Base-by-base conservation (phyloP, 768 basidiomycete genomes). In the Mycena rosella region DNA sequence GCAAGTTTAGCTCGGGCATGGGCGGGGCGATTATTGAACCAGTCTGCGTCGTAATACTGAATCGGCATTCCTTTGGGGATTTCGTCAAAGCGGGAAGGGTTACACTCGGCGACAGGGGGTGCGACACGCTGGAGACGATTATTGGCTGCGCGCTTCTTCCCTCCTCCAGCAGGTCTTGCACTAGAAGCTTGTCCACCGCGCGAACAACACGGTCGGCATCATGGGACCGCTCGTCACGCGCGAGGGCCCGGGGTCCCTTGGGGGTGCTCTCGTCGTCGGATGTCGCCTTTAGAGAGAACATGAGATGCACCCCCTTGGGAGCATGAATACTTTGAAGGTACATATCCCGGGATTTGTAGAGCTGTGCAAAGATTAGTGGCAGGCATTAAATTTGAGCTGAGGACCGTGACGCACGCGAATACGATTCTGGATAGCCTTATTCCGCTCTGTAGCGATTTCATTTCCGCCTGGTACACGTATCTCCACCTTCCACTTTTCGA, bases 251-350 rank as follows among this genome's bases (percentile, higher is more conserved):
- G 15, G 48, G 15, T 14, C 52, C 56, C 5, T 7, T 26, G 9
- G 59, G 48, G 3, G 45, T 51, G 38, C 18, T 22, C 36, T 66
- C 64, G 29, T 48, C 48, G 17, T 66, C 64, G 5, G 64, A 66
- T 17, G 64, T 66, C 2, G 56, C 57, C 56, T 66, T 66, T 47
- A 26, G 26, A 13, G n/a, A 36, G 29, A 69, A 55, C 30, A 69
- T 0, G 14, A 48, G 27, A n/a, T 69, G 10, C 44, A 65, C 1
- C 9, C 68, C 34, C 15, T 36, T 20, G 45, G 63, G 57, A 24
- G 55, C n/a, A 20, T 34, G 34, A 9, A 34, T 2, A 8, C 17
- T 40, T 13, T 57, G 22, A 10, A 67, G 30, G 29, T 54, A 61
- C 5, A 0, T 13, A 20, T 10, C 29, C 15, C 54, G 53, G 5